A percentile compares a stretch with the other conserved stretches of the same genome.
Conservation (phyloP, 345 rosid genomes). For the Bretschneidera sinensis region DNA sequence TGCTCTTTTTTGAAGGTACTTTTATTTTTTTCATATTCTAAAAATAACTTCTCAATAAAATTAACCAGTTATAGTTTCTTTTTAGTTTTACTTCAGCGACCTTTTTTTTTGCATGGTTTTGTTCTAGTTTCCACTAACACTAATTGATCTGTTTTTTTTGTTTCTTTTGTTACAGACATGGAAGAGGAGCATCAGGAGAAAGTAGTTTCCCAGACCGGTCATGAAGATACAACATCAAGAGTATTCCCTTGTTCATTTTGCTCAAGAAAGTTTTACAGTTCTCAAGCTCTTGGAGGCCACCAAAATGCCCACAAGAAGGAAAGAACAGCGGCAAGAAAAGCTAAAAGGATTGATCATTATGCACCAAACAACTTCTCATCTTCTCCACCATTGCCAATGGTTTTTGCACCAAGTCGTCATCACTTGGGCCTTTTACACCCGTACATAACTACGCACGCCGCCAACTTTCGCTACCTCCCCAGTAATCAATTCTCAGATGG, state of each 20-base stretch:
- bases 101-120: background rate
- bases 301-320: constrained; percentile 97
- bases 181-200: constrained; percentile 28
- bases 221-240: constrained; percentile 34
- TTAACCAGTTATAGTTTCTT: background rate
- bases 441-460: constrained; percentile 44
- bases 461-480: constrained; percentile 35
- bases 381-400: constrained; percentile 32
- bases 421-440: constrained; percentile 38
- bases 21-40: background rate
- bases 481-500: constrained; percentile 20
- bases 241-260: constrained; percentile 75
- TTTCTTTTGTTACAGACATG: constrained; percentile 23
- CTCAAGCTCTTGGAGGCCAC: constrained; percentile 95
- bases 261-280: constrained; percentile 77
- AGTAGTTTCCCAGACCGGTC: constrained; percentile 22
- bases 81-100: background rate
- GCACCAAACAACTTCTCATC: constrained; percentile 28
- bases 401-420: constrained; percentile 32
- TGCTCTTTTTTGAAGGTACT: background rate
- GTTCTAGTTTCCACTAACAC: background rate
- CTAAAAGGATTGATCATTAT: constrained; percentile 48
- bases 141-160: background rate
- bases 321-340: constrained; percentile 67
- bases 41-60: background rate